Evolutionary conservation across 257 asterid genomes (phyloP).

Genomic region (Salvia miltiorrhiza): DNA sequence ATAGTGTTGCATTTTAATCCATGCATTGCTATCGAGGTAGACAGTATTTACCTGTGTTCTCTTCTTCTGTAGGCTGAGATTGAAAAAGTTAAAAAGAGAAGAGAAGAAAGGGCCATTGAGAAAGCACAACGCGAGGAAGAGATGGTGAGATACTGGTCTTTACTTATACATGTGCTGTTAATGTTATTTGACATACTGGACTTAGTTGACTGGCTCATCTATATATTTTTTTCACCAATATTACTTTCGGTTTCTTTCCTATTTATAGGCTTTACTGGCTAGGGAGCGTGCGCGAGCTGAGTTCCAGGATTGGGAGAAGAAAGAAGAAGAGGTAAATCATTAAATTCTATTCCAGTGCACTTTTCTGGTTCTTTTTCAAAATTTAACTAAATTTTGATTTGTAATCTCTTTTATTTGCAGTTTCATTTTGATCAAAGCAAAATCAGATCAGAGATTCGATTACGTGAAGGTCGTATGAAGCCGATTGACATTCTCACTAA

Average conservation of each 20-base stretch:
- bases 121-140: conserved; percentile 98
- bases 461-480: conserved; percentile 90
- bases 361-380: conserved; percentile 11
- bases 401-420: conserved; percentile 38
- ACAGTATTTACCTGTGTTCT: conserved; percentile 2
- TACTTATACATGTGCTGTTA: neutral
- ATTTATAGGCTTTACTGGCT: conserved; percentile 66
- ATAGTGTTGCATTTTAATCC: conserved; percentile 1
- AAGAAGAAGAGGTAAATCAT: conserved; percentile 78
- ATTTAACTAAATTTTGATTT: conserved; percentile 15
- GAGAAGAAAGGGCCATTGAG: conserved; percentile 95
- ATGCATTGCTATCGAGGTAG: neutral
- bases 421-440: conserved; percentile 98
- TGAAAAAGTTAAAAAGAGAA: conserved; percentile 90
- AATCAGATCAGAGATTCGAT: conserved; percentile 84
- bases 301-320: conserved; percentile 99
- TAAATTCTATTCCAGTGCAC: conserved; percentile 4
- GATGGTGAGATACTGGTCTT: conserved; percentile 50
- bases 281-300: conserved; percentile 98
- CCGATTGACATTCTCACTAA: conserved; percentile 88
- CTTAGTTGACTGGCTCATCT: conserved; percentile 8
- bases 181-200: conserved; percentile 12
- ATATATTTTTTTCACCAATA: neutral
- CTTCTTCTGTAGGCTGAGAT: conserved; percentile 69
- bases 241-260: neutral